Conservation (phyloP, 495 filamentous ascomycete species). For the Astrothelium subdiscretum region DNA sequence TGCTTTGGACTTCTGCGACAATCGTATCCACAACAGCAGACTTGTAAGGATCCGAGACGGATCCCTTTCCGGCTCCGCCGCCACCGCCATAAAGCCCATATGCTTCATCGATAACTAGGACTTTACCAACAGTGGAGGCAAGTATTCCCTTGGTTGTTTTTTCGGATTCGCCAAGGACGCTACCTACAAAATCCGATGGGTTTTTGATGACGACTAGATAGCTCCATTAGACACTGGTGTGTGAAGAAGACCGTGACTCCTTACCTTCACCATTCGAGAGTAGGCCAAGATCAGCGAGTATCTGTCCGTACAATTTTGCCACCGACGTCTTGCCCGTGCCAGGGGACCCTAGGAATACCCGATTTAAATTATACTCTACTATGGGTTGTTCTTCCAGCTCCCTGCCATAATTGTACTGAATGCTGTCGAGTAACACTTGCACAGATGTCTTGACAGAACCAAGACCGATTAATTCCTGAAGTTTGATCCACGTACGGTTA, state of each 20-base stretch:
- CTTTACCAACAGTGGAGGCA: slow-evolving; percentile 14
- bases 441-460: slow-evolving; percentile 51
- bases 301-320: slow-evolving; percentile 47
- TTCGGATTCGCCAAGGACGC: slow-evolving; percentile 16
- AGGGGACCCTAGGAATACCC: slow-evolving; percentile 58
- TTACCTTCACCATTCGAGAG: slow-evolving; percentile 23
- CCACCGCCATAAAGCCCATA: slow-evolving; percentile 13
- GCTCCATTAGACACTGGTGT: slow-evolving; percentile 4
- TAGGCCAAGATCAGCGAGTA: slow-evolving; percentile 24
- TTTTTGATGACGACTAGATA: slow-evolving; percentile 18
- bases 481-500: slow-evolving; percentile 44
- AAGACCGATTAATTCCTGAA: slow-evolving; percentile 52
- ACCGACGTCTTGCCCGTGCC: slow-evolving; percentile 72
- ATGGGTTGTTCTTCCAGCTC: slow-evolving; percentile 47
- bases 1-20: slow-evolving; percentile 71
- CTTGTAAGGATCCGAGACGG: slow-evolving; percentile 4
- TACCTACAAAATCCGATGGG: slow-evolving; percentile 18
- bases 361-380: slow-evolving; percentile 51
- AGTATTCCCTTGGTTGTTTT: slow-evolving; percentile 15
- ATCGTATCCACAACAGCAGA: slow-evolving; percentile 64
- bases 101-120: slow-evolving; percentile 22
- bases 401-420: slow-evolving; percentile 49
- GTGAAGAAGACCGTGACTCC: neutral
- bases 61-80: neutral
- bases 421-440: slow-evolving; percentile 41